Evolutionary conservation across 2,329 filamentous ascomycete species (phyloP).

Genomic region (Alternaria angustiovoidea): DNA sequence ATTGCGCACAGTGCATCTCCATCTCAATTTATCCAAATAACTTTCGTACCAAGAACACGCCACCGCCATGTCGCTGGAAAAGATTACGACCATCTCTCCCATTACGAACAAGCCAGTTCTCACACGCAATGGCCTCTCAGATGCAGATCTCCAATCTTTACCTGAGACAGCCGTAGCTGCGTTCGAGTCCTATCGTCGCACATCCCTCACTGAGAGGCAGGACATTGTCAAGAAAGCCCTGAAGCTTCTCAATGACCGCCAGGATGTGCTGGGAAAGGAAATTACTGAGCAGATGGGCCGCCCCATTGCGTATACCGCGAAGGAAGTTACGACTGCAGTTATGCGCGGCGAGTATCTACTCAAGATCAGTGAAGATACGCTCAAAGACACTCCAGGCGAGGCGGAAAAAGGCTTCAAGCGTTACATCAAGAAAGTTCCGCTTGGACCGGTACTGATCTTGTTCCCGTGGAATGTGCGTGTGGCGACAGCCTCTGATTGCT

Average conservation of each 20-base stretch:
- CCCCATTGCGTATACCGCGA: conserved; percentile 84
- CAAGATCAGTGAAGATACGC: conserved; percentile 79
- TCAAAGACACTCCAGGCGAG: conserved; percentile 84
- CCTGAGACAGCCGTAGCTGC: conserved; percentile 75
- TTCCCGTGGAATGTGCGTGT: conserved; percentile 93
- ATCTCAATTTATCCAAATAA: conserved; percentile 27
- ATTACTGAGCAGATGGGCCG: conserved; percentile 95
- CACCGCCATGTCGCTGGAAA: conserved; percentile 62
- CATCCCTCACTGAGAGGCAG: conserved; percentile 77
- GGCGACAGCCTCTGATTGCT: conserved; percentile 14
- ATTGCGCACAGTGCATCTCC: conserved; percentile 17
- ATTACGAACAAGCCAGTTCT: conserved; percentile 85
- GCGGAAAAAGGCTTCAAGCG: conserved; percentile 87
- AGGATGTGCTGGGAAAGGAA: conserved; percentile 83
- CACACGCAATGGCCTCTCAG: conserved; percentile 77
- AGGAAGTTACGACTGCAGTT: conserved; percentile 84
- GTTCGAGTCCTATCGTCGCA: conserved; percentile 79
- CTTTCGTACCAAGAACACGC: conserved; percentile 12
- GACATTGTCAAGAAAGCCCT: conserved; percentile 83
- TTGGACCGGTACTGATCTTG: conserved; percentile 86
- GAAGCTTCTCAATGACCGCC: conserved; percentile 71
- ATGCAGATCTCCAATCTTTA: conserved; percentile 74
- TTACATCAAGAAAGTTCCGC: conserved; percentile 86
- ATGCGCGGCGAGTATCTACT: conserved; percentile 86
- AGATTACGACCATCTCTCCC: conserved; percentile 83